phyloP scores from a whole-genome alignment of 2,329 filamentous ascomycete genomes.

The Intubia oerlemansii region DNA sequence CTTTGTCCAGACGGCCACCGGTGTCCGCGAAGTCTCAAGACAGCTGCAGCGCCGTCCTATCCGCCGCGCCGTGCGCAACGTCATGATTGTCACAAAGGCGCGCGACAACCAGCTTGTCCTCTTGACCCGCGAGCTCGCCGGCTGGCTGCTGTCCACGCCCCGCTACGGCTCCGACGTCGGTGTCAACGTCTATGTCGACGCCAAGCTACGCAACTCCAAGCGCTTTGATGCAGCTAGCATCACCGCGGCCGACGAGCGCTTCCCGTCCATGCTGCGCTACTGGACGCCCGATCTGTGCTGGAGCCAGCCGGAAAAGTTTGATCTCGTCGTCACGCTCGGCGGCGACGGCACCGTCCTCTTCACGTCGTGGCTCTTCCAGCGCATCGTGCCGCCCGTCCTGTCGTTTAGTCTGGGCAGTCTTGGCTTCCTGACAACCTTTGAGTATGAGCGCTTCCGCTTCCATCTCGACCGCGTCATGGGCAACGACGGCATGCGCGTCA shows the following conservation, averaged over 20 bases:
- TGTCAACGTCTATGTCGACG: constrained; percentile 95
- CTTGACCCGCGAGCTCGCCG: constrained; percentile 67
- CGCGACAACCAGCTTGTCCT: constrained; percentile 84
- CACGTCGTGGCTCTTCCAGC: constrained; percentile 82
- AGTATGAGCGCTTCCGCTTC: constrained; percentile 71
- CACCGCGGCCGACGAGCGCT: constrained; percentile 51
- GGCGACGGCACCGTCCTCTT: constrained; percentile 76
- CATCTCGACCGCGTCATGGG: constrained; percentile 84
- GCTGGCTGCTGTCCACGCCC: constrained; percentile 75
- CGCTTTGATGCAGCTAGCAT: constrained; percentile 65
- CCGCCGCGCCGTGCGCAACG: constrained; percentile 72
- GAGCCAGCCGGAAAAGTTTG: constrained; percentile 83
- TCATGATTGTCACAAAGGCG: constrained; percentile 98
- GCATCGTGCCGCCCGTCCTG: constrained; percentile 65
- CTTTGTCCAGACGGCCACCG: constrained; percentile 84
- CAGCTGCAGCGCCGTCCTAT: constrained; percentile 84
- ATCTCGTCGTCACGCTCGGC: constrained; percentile 74
- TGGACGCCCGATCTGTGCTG: constrained; percentile 96
- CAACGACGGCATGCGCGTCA: constrained; percentile 87
- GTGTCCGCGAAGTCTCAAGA: constrained; percentile 86
- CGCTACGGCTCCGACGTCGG: constrained; percentile 79
- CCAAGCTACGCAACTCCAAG: constrained; percentile 72
- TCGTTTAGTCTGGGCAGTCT: constrained; percentile 70
- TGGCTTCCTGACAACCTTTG: constrained; percentile 75
- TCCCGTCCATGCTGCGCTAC: constrained; percentile 70